Conservation (phyloP, 2,329 filamentous ascomycete species). For the Cladosporium sp. region DNA sequence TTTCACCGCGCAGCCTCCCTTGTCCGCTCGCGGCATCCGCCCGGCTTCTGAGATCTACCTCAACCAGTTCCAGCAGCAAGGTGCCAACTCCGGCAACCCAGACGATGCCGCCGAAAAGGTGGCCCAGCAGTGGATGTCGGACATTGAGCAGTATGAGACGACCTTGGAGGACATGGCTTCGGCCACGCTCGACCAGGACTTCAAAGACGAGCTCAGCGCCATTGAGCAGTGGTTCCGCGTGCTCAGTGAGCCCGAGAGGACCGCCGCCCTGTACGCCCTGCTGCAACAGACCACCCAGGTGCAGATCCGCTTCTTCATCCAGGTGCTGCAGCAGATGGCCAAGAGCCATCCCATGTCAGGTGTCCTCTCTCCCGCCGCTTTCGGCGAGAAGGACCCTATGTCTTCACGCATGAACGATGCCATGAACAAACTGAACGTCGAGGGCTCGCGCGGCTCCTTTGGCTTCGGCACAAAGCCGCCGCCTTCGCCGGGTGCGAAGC, state of each 20-base stretch:
- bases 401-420: constrained; percentile 91
- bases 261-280: constrained; percentile 88
- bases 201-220: constrained; percentile 97
- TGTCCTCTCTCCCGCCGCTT: constrained; percentile 87
- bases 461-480: constrained; percentile 60
- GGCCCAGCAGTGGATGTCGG: constrained; percentile 96
- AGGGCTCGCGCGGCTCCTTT: constrained; percentile 79
- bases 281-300: constrained; percentile 98
- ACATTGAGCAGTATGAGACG: constrained; percentile 98
- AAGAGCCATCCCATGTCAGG: constrained; percentile 97
- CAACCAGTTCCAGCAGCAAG: constrained; percentile 65
- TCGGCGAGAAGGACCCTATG: constrained; percentile 95
- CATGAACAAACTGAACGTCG: constrained; percentile 89
- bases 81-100: constrained; percentile 58
- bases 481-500: constrained; percentile 71
- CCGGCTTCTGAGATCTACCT: constrained; percentile 92
- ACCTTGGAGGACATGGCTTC: constrained; percentile 98
- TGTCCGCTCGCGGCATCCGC: constrained; percentile 71
- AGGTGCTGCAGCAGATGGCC: constrained; percentile 97
- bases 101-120: constrained; percentile 91
- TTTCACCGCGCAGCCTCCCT: constrained; percentile 58
- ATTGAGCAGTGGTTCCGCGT: constrained; percentile 99
- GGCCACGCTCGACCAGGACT: constrained; percentile 96
- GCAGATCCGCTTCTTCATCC: constrained; percentile 98
- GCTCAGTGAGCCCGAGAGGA: constrained; percentile 91